Conservation (phyloP, 306 rosid species). For the Pyrus betulifolia region DNA sequence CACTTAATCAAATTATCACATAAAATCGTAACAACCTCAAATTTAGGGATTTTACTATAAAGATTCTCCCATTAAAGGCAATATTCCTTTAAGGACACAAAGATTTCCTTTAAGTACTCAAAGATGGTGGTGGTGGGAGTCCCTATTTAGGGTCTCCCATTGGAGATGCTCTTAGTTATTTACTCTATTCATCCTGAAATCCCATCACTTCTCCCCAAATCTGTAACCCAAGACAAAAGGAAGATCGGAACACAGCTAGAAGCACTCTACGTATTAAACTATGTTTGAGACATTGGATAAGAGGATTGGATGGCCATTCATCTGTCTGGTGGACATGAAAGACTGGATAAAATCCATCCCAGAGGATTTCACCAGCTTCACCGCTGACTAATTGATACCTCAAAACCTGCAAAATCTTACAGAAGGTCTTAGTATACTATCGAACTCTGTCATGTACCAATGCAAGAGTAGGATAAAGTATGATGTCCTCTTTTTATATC, state of each 20-base stretch:
- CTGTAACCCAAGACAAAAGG: background rate
- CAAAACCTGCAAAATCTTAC: background rate
- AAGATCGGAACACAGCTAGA: no score
- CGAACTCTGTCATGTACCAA: background rate
- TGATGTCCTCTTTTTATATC: background rate
- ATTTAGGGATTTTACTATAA: no score
- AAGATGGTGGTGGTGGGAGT: no score
- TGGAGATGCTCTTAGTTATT: no score
- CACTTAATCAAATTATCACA: no score
- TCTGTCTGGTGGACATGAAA: background rate
- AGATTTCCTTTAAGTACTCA: no score
- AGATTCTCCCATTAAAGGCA: no score
- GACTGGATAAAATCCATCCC: background rate
- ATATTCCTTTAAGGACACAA: no score
- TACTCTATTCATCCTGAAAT: background rate
- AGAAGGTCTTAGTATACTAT: background rate
- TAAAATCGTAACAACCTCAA: no score
- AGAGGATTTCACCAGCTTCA: background rate
- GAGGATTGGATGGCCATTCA: background rate
- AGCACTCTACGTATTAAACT: background rate
- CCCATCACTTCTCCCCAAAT: background rate
- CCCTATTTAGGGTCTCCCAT: no score
- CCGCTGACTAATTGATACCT: background rate
- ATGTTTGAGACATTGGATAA: background rate
- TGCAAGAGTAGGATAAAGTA: background rate